Percentiles rank a stretch among this genome's conserved stretches.
Conservation (phyloP, 2,329 filamentous ascomycete genomes). For the Talaromyces marneffei region DNA sequence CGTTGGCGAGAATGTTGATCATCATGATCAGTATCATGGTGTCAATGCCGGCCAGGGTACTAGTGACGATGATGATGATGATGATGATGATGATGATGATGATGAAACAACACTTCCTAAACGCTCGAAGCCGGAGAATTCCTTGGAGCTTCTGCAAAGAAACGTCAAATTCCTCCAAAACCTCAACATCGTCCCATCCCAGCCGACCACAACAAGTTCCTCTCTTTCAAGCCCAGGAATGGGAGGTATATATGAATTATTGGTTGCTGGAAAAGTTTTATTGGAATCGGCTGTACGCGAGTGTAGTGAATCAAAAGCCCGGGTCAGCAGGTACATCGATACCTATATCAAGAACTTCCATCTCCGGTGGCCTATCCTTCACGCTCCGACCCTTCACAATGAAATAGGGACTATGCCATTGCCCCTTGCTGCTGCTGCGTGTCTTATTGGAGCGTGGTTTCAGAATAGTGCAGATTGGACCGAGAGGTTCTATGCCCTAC, state of each 20-base stretch:
- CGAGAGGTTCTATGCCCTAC: conserved; percentile 6
- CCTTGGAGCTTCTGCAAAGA: neutral
- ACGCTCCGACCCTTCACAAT: neutral
- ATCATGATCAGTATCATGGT: neutral
- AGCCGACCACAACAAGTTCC: neutral
- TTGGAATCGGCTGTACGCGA: neutral
- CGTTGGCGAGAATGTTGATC: neutral
- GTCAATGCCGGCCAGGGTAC: no score
- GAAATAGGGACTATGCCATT: conserved; percentile 3
- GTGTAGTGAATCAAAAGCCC: neutral
- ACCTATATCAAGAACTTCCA: conserved; percentile 7
- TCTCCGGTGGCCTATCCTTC: conserved; percentile 8
- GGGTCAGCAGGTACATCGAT: neutral
- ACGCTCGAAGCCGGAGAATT: neutral
- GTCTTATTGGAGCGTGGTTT: conserved; percentile 11
- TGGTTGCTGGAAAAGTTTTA: neutral
- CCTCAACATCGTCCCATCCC: neutral
- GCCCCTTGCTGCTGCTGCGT: conserved; percentile 3
- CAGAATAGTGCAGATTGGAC: neutral
- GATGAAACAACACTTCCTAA: neutral
- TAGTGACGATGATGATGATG: neutral
- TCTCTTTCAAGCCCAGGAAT: neutral
- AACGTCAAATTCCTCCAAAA: conserved; percentile 5
- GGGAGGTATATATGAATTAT: conserved; percentile 4
- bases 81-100: neutral